Evolutionary conservation across 2,329 filamentous ascomycete genomes (phyloP).

Genomic region (Exophiala mesophila): DNA sequence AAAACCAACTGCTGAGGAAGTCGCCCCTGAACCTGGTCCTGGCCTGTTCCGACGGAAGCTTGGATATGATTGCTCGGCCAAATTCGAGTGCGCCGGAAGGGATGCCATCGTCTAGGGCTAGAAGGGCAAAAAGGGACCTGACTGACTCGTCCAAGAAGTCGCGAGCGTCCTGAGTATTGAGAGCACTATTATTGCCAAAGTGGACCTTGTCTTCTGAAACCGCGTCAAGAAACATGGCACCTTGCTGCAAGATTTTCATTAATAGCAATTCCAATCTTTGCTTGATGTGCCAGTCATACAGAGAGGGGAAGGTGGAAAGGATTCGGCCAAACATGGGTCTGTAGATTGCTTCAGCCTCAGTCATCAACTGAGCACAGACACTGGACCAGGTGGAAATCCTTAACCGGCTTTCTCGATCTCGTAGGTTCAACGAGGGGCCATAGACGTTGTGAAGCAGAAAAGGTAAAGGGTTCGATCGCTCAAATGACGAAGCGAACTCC

Average conservation of each 20-base stretch:
- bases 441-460: constrained; percentile 84
- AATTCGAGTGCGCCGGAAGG: constrained; percentile 80
- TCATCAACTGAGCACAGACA: constrained; percentile 76
- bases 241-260: constrained; percentile 89
- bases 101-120: constrained; percentile 78
- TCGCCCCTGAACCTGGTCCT: constrained; percentile 73
- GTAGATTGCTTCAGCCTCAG: constrained; percentile 67
- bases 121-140: constrained; percentile 72
- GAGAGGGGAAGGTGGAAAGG: constrained; percentile 79
- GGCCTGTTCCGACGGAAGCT: constrained; percentile 64
- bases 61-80: constrained; percentile 74
- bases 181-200: constrained; percentile 56
- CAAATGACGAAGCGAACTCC: constrained; percentile 80
- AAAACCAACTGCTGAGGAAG: constrained; percentile 87
- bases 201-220: constrained; percentile 45
- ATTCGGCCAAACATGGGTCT: constrained; percentile 79
- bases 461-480: constrained; percentile 80
- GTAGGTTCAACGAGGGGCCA: constrained; percentile 75
- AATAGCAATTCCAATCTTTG: constrained; percentile 89
- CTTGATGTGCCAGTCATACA: constrained; percentile 85
- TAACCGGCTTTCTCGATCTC: constrained; percentile 73
- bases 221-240: constrained; percentile 83
- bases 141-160: constrained; percentile 85
- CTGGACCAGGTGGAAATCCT: constrained; percentile 85
- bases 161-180: constrained; percentile 76